phyloP scores from a whole-genome alignment of 2,329 filamentous ascomycete genomes.

The Fusarium irregulare region DNA sequence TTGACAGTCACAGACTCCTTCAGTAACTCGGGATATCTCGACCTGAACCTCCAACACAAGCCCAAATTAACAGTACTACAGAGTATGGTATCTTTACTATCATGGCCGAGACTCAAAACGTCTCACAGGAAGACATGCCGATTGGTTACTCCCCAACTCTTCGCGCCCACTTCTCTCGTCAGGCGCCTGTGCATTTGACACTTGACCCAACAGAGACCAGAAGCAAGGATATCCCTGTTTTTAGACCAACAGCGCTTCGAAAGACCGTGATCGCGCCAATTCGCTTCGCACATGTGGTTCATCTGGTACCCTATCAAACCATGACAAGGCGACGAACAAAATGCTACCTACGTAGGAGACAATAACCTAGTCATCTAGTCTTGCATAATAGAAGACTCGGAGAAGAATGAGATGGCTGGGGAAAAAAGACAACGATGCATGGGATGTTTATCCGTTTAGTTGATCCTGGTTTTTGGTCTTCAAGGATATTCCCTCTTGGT shows the following conservation, averaged over 20 bases:
- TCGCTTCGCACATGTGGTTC: conserved; percentile 46
- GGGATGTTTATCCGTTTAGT: conserved; percentile 10
- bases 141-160: conserved; percentile 22
- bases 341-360: conserved; percentile 10
- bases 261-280: conserved; percentile 20
- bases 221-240: conserved; percentile 32
- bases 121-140: conserved; percentile 43
- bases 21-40: too few relatives aligned
- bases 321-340: conserved; percentile 28
- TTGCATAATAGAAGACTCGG: conserved; percentile 2
- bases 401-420: conserved; percentile 31
- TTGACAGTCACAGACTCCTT: background rate
- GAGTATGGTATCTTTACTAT: background rate
- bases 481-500: conserved; percentile 30
- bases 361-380: background rate
- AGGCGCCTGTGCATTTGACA: conserved; percentile 43
- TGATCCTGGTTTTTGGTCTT: background rate
- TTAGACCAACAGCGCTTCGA: conserved; percentile 22
- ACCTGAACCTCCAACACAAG: conserved; percentile 20
- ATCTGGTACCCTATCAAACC: conserved; percentile 43
- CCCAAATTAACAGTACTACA: background rate
- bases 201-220: background rate
- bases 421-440: background rate
- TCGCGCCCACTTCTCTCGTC: conserved; percentile 22
- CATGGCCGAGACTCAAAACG: conserved; percentile 34